These are phyloP conservation scores for Aspergillus ellipticus DNA, from an alignment of 495 filamentous ascomycete genomes.

Conservation along the genomic window DNA sequence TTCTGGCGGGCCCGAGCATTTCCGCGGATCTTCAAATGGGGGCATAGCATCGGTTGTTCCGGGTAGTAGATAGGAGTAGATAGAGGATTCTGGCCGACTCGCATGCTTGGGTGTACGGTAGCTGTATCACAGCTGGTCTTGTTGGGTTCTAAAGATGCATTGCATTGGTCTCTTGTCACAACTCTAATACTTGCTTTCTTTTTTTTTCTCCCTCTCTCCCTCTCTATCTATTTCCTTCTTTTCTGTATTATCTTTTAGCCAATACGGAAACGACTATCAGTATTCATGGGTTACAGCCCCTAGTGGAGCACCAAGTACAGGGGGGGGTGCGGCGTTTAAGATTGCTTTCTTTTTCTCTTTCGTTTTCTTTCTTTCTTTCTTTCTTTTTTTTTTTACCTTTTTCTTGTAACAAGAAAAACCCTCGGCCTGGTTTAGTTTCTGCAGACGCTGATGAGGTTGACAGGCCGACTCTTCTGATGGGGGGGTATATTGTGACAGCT, in stretches of 20 bases:
- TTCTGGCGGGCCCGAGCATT: slow-evolving; percentile 15
- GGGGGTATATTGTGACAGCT: no score
- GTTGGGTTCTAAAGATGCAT: neutral
- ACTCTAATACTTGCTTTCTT: neutral
- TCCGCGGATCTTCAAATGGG: slow-evolving; percentile 22
- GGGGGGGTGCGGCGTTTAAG: neutral
- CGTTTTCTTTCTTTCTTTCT: slow-evolving; percentile 2
- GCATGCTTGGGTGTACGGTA: slow-evolving; percentile 7
- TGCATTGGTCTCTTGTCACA: neutral
- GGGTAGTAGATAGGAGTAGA: neutral
- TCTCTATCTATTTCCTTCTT: neutral
- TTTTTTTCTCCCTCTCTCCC: slow-evolving; percentile 1
- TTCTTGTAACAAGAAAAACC: neutral
- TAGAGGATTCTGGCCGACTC: slow-evolving; percentile 6
- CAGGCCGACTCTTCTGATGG: no score
- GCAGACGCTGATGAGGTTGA: no score
- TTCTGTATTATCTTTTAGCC: slow-evolving; percentile 2
- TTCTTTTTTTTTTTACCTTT: neutral
- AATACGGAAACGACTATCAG: neutral
- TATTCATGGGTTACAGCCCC: neutral
- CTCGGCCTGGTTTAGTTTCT: neutral
- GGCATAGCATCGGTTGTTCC: slow-evolving; percentile 6
- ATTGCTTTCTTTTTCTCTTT: neutral
- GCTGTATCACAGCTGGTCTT: neutral
- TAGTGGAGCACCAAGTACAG: neutral